phyloP scores from a whole-genome alignment of 2,329 filamentous ascomycete genomes.

The Pseudogymnoascus sp. region DNA sequence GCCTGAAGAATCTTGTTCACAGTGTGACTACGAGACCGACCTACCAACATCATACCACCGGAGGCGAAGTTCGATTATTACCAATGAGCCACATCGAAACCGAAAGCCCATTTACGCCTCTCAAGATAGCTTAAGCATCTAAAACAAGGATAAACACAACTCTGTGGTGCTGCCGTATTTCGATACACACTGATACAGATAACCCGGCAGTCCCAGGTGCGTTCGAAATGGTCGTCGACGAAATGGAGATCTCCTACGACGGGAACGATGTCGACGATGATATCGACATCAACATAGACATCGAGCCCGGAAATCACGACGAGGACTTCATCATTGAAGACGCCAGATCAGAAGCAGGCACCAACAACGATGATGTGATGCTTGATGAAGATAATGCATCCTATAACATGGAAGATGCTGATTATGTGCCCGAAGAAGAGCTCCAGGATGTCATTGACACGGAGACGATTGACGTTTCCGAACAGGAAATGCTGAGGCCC shows the following conservation, averaged over 20 bases:
- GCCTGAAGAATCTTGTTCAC: neutral
- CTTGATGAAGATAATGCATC: conserved; percentile 37
- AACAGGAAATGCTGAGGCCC: neutral
- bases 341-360: conserved; percentile 31
- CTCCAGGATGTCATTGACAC: conserved; percentile 19
- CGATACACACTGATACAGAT: neutral
- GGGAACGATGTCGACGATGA: conserved; percentile 40
- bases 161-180: neutral
- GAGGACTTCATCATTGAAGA: conserved; percentile 55
- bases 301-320: conserved; percentile 38
- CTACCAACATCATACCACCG: neutral
- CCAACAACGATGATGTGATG: conserved; percentile 43
- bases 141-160: neutral
- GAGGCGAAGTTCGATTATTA: neutral
- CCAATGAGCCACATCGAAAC: neutral
- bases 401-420: conserved; percentile 34
- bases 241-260: conserved; percentile 50
- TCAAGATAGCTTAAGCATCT: conserved; percentile 7
- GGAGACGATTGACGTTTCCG: neutral
- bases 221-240: conserved; percentile 35
- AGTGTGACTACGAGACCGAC: neutral
- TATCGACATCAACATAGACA: conserved; percentile 55
- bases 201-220: neutral
- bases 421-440: conserved; percentile 24
- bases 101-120: neutral